phyloP scores from a whole-genome alignment of 129 eudicot species.

The Flaveria ramosissima region DNA sequence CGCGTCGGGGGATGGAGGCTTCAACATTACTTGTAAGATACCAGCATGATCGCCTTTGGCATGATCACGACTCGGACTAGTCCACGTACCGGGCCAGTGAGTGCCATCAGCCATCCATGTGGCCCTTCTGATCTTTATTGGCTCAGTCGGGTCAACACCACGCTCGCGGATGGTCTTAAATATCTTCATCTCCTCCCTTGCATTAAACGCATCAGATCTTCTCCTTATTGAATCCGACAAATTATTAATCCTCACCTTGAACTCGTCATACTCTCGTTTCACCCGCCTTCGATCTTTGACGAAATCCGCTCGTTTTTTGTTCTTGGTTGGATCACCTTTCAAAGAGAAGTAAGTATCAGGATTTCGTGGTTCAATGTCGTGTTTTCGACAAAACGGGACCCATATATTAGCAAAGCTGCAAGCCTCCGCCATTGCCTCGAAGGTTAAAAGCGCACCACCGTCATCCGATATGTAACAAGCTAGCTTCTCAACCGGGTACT shows the following conservation, averaged over 20 bases:
- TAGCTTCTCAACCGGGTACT: conserved; percentile 78
- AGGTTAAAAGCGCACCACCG: conserved; percentile 84
- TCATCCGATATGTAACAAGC: conserved; percentile 87
- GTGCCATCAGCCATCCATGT: conserved; percentile 99
- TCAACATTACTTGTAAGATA: conserved; percentile 86
- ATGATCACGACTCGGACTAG: conserved; percentile 54
- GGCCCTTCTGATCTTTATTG: conserved; percentile 62
- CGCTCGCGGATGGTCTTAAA: conserved; percentile 63
- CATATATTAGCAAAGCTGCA: conserved; percentile 86
- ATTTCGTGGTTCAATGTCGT: conserved; percentile 42
- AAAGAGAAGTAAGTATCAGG: conserved; percentile 67
- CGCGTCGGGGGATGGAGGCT: conserved; percentile 71
- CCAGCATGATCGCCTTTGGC: conserved; percentile 91
- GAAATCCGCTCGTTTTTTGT: conserved; percentile 42
- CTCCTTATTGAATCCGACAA: conserved; percentile 77
- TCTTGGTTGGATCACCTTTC: conserved; percentile 83
- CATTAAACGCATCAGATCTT: conserved; percentile 80
- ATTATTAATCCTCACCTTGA: conserved; percentile 80
- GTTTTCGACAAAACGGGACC: conserved; percentile 41
- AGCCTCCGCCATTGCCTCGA: conserved; percentile 96
- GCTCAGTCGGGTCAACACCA: conserved; percentile 58
- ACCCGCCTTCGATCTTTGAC: conserved; percentile 11
- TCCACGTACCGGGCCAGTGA: conserved; percentile 98
- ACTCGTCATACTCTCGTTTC: conserved; percentile 86
- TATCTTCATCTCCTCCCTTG: conserved; percentile 87